Evolutionary conservation across 2,329 filamentous ascomycete genomes (phyloP), one percentile per base, ranked within the genome.

Genomic region (Balansia obtecta): DNA sequence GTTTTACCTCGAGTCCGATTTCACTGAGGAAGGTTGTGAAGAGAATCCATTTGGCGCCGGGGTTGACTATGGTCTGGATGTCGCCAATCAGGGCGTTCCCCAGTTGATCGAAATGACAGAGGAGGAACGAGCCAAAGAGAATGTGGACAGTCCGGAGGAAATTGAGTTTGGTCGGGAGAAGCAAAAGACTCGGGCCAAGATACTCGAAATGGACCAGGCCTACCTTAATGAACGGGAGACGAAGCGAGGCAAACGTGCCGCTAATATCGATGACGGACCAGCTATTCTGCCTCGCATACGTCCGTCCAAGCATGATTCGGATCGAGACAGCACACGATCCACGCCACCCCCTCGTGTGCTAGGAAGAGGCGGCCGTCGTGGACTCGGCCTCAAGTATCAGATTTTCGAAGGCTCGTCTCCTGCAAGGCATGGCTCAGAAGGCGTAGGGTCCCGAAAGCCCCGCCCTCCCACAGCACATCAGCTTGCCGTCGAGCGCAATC

Each of bases 1-100:
- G 93, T 96, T 93, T 74, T 97, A 98, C 63, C 77, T 98, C 16
- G 93, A 98, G 65, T 95, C 90, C 30, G 88, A 96, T 64, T 97
- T 96, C 58, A 87, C 87, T 0, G 82, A 85, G 58, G 87, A 95
- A 60, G 88, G 87, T 50, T 91, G 88, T 43, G 77, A 88, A 45
- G 84, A 87, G 58, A 98, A 98, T 61, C 93, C 93, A 0, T 98
- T 96, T 60, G 93, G 93, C 0, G 64, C 73, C 11, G 82, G 81
- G 12, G 78, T 85, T 2, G 81, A 83, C 60, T 85, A 85, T 54
- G 76, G 73, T 9, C 68, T 79, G 1, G 76, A 80, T 53, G 77
- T 84, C 1, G 78, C 79, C 41, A 85, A 84, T 54, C 81, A 85
- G 61, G 81, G 81, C 54, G 78, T 90, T 4, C 85, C 88, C 3